Percentiles rank a stretch among this genome's conserved stretches.
These are phyloP conservation scores for Yamadazyma diddensiae DNA, from an alignment of 1,139 yeast species.

Conservation along the genomic window DNA sequence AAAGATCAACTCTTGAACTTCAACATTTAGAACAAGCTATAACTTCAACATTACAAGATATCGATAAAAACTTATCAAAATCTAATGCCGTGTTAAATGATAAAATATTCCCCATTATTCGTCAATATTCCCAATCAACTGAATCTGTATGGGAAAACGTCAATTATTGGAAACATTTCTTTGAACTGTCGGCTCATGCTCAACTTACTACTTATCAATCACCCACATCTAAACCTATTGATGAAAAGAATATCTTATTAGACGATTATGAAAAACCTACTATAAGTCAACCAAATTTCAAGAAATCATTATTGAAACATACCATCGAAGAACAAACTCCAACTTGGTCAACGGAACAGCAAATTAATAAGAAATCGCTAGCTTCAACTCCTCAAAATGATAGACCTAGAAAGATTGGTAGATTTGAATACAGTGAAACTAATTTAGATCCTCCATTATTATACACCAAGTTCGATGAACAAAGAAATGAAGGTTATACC, in stretches of 20 bases:
- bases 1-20: slow-evolving; percentile 49
- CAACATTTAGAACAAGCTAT: slow-evolving; percentile 81
- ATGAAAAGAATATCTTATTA: slow-evolving; percentile 16
- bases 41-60: slow-evolving; percentile 73
- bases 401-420: slow-evolving; percentile 13
- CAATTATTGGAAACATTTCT: slow-evolving; percentile 71
- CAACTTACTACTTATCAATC: slow-evolving; percentile 60
- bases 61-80: slow-evolving; percentile 66
- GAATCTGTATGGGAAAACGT: slow-evolving; percentile 58
- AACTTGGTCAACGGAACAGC: slow-evolving; percentile 38
- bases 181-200: slow-evolving; percentile 74
- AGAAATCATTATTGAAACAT: slow-evolving; percentile 22
- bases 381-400: slow-evolving; percentile 37
- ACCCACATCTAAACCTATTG: slow-evolving; percentile 22
- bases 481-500: slow-evolving; percentile 22
- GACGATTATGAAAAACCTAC: slow-evolving; percentile 15
- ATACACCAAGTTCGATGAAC: slow-evolving; percentile 9
- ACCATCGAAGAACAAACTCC: slow-evolving; percentile 34
- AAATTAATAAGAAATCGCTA: slow-evolving; percentile 18
- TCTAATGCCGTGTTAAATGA: slow-evolving; percentile 65
- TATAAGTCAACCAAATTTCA: slow-evolving; percentile 12
- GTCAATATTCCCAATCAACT: slow-evolving; percentile 54
- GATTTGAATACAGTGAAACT: slow-evolving; percentile 25
- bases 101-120: slow-evolving; percentile 58
- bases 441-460: slow-evolving; percentile 24